Percentiles rank a stretch among this genome's conserved stretches.
Conservation (phyloP, 192 early-diverging fungal genomes). For the Linnemannia schmuckeri region DNA sequence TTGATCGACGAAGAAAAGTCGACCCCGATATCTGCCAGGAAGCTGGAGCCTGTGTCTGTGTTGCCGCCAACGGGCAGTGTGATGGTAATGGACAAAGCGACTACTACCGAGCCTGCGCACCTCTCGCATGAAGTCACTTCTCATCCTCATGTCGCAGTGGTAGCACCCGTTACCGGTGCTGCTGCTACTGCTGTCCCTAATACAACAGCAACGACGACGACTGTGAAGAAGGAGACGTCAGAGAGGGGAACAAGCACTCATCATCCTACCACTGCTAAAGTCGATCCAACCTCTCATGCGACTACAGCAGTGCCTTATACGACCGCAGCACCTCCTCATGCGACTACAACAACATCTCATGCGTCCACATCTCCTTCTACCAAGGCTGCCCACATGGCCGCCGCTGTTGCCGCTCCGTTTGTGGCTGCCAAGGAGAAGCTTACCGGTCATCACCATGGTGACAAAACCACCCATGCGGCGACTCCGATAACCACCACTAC, state of each 20-base stretch:
- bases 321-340: no score
- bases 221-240: neutral
- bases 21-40: conserved; percentile 20
- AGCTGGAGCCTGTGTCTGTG: neutral
- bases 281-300: no score
- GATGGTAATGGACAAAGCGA: conserved; percentile 25
- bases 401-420: neutral
- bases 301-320: no score
- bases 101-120: neutral
- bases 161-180: neutral
- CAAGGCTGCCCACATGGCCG: neutral
- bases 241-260: neutral
- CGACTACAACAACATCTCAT: no score
- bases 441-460: neutral
- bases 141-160: neutral
- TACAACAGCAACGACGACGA: neutral
- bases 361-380: no score
- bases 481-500: neutral
- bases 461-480: neutral
- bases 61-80: neutral
- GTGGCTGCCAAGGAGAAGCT: neutral
- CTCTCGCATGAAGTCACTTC: neutral
- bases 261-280: neutral
- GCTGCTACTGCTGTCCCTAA: conserved; percentile 2
- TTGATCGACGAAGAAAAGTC: neutral